These are phyloP conservation scores for Wickerhamiella parazyma DNA, from an alignment of 805 yeast species.

Conservation along the genomic window DNA sequence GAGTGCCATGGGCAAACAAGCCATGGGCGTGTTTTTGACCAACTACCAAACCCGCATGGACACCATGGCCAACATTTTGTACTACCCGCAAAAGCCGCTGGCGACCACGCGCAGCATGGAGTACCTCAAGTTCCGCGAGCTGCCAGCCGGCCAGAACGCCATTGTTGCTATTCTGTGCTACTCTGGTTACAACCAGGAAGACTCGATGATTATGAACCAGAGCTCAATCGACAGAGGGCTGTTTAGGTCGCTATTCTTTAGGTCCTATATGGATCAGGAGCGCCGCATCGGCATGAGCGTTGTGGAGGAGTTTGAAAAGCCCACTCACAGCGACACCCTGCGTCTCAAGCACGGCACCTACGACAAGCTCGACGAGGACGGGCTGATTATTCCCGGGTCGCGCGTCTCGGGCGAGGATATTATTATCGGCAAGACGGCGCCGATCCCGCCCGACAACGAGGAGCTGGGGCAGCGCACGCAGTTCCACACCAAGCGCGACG, in stretches of 20 bases:
- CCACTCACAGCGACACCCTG: constrained; percentile 84
- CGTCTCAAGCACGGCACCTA: constrained; percentile 96
- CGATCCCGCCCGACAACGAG: constrained; percentile 97
- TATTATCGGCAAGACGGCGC: constrained; percentile 96
- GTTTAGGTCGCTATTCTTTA: constrained; percentile 87
- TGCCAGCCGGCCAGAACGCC: constrained; percentile 98
- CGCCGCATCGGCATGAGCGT: constrained; percentile 97
- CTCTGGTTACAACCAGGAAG: constrained; percentile 98
- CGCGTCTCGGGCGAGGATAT: constrained; percentile 98
- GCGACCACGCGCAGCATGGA: constrained; percentile 99
- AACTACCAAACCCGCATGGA: constrained; percentile 97
- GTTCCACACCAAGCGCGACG: constrained; percentile 96
- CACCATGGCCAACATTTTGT: constrained; percentile 95
- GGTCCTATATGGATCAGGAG: constrained; percentile 98
- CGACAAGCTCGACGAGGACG: constrained; percentile 96
- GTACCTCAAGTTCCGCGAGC: constrained; percentile 87
- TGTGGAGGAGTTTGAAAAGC: constrained; percentile 95
- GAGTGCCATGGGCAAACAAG: constrained; percentile 99
- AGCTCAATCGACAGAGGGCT: constrained; percentile 93
- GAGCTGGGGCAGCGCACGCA: constrained; percentile 98
- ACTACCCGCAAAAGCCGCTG: constrained; percentile 95
- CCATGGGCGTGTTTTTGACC: constrained; percentile 97
- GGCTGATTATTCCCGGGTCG: constrained; percentile 94
- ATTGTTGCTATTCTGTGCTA: constrained; percentile 97
- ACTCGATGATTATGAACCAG: constrained; percentile 99